Percentiles rank a stretch among this genome's conserved stretches.
Evolutionary conservation across 352 stramenopile genomes (phyloP).

Genomic region (Pythium oligandrum): DNA sequence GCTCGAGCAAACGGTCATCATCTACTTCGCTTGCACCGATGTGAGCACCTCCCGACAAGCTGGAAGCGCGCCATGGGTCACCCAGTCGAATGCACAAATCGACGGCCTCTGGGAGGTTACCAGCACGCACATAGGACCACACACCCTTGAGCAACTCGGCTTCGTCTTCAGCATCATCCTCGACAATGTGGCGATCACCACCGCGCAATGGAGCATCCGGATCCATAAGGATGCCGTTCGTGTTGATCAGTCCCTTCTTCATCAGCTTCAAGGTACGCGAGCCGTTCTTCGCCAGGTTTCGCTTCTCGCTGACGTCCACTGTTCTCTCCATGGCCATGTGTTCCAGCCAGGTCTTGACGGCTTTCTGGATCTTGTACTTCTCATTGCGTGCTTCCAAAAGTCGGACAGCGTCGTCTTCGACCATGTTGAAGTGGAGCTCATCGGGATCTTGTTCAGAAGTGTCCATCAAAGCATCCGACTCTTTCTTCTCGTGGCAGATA

Average conservation of each 20-base stretch:
- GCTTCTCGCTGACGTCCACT: constrained; percentile 55
- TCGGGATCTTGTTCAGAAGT: constrained; percentile 20
- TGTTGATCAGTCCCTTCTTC: constrained; percentile 36
- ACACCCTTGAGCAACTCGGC: constrained; percentile 67
- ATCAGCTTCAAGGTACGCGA: constrained; percentile 63
- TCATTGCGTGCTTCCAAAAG: constrained; percentile 57
- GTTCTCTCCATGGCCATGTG: constrained; percentile 69
- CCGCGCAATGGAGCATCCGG: constrained; percentile 63
- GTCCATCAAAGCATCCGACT: constrained; percentile 34
- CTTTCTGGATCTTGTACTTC: constrained; percentile 61
- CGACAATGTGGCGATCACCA: constrained; percentile 53
- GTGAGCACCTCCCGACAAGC: constrained; percentile 54
- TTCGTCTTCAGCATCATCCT: constrained; percentile 81
- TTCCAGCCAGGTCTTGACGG: constrained; percentile 78
- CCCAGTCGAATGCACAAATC: constrained; percentile 70
- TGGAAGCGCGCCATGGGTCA: constrained; percentile 76
- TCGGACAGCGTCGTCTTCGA: constrained; percentile 70
- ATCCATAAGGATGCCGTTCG: constrained; percentile 44
- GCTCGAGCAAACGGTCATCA: constrained; percentile 47
- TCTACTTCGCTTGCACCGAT: constrained; percentile 53
- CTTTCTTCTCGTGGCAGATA: constrained; percentile 37
- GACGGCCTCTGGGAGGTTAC: constrained; percentile 55
- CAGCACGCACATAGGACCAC: constrained; percentile 71
- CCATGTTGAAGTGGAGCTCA: constrained; percentile 65
- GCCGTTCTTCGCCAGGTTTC: constrained; percentile 26